Evolutionary conservation across 1,284 basidiomycete genomes (phyloP).

Genomic region (Trichosporon sp.): DNA sequence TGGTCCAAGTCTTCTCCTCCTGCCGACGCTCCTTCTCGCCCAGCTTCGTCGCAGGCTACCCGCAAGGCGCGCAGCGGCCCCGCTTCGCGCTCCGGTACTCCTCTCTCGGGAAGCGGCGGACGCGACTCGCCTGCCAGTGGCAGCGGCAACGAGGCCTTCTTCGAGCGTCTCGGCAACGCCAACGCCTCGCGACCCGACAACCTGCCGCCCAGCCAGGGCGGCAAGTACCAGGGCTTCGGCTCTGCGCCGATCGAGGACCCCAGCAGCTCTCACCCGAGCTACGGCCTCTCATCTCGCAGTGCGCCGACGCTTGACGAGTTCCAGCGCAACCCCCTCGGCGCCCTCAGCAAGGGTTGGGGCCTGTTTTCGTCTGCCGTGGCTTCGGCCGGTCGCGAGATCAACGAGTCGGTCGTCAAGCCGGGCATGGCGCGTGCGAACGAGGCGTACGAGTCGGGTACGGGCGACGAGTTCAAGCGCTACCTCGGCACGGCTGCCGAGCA

Average conservation of each 20-base stretch:
- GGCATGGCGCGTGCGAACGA: constrained; percentile 45
- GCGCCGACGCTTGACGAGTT: constrained; percentile 54
- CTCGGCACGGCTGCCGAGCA: constrained; percentile 35
- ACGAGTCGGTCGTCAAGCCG: constrained; percentile 54
- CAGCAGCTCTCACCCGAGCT: constrained; percentile 44
- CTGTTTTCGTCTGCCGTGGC: constrained; percentile 54
- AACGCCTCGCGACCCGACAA: constrained; percentile 51
- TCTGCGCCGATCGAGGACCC: constrained; percentile 42
- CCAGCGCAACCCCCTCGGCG: constrained; percentile 52
- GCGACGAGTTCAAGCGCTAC: constrained; percentile 47
- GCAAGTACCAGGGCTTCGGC: constrained; percentile 55
- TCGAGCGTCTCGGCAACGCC: constrained; percentile 52
- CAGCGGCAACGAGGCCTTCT: constrained; percentile 55
- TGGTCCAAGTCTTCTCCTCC: constrained; percentile 54
- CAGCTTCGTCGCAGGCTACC: constrained; percentile 51
- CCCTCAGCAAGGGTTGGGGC: constrained; percentile 56
- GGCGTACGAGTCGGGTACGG: constrained; percentile 35
- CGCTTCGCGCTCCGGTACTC: constrained; percentile 31
- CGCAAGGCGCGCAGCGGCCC: constrained; percentile 47
- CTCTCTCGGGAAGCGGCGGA: constrained; percentile 25
- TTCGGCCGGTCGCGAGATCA: constrained; percentile 50
- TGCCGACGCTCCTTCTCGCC: constrained; percentile 40
- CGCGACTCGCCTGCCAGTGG: constrained; percentile 33
- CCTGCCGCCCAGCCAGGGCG: constrained; percentile 56
- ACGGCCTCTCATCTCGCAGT: constrained; percentile 48